A percentile compares a stretch with the other conserved stretches of the same genome.
phyloP scores from a whole-genome alignment of 2,329 filamentous ascomycete genomes.

The Trichoderma sp. region DNA sequence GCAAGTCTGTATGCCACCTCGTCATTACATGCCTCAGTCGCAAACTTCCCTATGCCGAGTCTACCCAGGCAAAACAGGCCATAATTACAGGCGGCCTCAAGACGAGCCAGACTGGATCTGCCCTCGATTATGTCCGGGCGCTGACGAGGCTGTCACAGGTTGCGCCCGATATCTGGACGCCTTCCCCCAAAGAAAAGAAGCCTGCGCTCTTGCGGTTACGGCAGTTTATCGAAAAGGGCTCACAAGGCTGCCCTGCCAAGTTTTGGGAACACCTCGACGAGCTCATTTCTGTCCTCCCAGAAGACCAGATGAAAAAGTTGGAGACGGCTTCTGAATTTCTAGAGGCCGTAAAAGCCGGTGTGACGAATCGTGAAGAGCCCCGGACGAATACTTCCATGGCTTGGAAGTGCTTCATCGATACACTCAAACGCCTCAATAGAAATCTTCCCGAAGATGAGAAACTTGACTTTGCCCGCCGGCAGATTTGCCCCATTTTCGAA shows the following conservation, averaged over 20 bases:
- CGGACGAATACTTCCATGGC: conserved; percentile 66
- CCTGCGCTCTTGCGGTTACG: conserved; percentile 60
- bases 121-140: conserved; percentile 68
- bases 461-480: conserved; percentile 49
- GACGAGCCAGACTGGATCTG: conserved; percentile 71
- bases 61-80: conserved; percentile 54
- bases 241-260: conserved; percentile 69
- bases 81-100: conserved; percentile 75
- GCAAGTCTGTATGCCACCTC: conserved; percentile 55
- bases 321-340: conserved; percentile 64
- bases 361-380: conserved; percentile 74
- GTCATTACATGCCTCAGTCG: conserved; percentile 52
- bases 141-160: conserved; percentile 65
- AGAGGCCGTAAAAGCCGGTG: conserved; percentile 67
- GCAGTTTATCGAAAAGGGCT: conserved; percentile 78
- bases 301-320: conserved; percentile 40
- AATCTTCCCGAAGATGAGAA: conserved; percentile 50
- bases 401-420: conserved; percentile 74
- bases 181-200: conserved; percentile 51
- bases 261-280: conserved; percentile 73
- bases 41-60: conserved; percentile 50
- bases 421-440: conserved; percentile 56
- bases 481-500: conserved; percentile 56
- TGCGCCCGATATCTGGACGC: conserved; percentile 74
- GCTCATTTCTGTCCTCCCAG: conserved; percentile 63